phyloP scores from a whole-genome alignment of 1,139 yeast genomes.

The Pichia sp. region DNA sequence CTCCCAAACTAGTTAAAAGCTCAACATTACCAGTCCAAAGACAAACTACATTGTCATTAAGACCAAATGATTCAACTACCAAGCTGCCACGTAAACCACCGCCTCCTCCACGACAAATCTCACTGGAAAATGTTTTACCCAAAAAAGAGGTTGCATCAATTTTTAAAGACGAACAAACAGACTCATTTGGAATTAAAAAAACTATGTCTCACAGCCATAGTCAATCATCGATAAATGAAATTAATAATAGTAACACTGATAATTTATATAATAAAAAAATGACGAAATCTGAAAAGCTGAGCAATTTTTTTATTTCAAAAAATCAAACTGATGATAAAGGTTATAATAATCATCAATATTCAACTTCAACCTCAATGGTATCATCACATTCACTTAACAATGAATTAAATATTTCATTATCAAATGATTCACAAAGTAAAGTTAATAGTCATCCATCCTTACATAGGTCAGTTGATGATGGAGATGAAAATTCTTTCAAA shows the following conservation, averaged over 20 bases:
- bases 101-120: too few relatives aligned
- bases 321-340: not conserved
- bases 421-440: not conserved
- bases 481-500: too few relatives aligned
- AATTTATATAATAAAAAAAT: too few relatives aligned
- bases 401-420: not conserved
- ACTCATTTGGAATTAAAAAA: too few relatives aligned
- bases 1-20: slow-evolving; percentile 8
- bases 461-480: too few relatives aligned
- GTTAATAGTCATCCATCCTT: not conserved
- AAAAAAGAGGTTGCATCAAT: too few relatives aligned
- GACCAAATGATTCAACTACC: not conserved
- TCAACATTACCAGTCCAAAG: not conserved
- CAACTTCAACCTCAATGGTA: slow-evolving; percentile 6
- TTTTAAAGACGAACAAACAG: too few relatives aligned
- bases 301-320: slow-evolving; percentile 2
- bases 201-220: too few relatives aligned
- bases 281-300: not conserved
- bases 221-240: too few relatives aligned
- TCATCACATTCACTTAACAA: slow-evolving; percentile 3
- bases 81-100: not conserved
- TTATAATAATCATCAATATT: slow-evolving; percentile 1
- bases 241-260: too few relatives aligned
- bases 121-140: too few relatives aligned
- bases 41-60: not conserved